A percentile compares a stretch with the other conserved stretches of the same genome.
Evolutionary conservation across 2,329 filamentous ascomycete species (phyloP).

Genomic region (Paracorniculantispora psalliotae): DNA sequence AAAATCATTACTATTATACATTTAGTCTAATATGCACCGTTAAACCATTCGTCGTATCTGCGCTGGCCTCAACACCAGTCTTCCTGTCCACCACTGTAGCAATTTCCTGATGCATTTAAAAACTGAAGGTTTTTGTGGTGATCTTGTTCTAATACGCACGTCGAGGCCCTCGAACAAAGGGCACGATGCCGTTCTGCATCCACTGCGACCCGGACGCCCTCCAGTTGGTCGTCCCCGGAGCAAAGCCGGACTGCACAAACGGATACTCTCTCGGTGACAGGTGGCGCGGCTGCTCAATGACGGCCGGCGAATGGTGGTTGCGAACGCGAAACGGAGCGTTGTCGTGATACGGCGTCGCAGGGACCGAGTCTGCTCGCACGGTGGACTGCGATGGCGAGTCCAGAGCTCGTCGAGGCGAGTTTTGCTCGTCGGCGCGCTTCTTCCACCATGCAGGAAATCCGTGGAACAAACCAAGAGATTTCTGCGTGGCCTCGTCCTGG

Average conservation of each 20-base stretch:
- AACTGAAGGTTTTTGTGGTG: no score
- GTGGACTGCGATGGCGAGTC: neutral
- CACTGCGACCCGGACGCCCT: slow-evolving; percentile 10
- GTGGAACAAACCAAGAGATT: slow-evolving; percentile 65
- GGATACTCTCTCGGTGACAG: neutral
- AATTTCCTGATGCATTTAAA: no score
- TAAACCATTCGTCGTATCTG: no score
- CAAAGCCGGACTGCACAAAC: neutral
- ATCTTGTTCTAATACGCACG: neutral
- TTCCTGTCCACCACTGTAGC: neutral
- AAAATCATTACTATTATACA: slow-evolving; percentile 2
- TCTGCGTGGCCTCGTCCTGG: slow-evolving; percentile 57
- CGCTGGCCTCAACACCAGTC: no score
- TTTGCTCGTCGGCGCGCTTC: slow-evolving; percentile 44
- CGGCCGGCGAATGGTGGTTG: neutral
- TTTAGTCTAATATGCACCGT: slow-evolving; percentile 9
- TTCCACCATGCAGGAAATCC: slow-evolving; percentile 59
- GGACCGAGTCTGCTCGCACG: neutral
- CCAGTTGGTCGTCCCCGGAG: neutral
- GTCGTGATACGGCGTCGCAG: neutral
- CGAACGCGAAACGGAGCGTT: neutral
- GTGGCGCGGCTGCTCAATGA: neutral
- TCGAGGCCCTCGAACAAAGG: slow-evolving; percentile 7
- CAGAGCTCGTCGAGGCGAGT: neutral
- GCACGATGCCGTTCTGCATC: slow-evolving; percentile 16